phyloP scores from a whole-genome alignment of 2,329 filamentous ascomycete species.

The Purpureocillium takamizusanense region DNA sequence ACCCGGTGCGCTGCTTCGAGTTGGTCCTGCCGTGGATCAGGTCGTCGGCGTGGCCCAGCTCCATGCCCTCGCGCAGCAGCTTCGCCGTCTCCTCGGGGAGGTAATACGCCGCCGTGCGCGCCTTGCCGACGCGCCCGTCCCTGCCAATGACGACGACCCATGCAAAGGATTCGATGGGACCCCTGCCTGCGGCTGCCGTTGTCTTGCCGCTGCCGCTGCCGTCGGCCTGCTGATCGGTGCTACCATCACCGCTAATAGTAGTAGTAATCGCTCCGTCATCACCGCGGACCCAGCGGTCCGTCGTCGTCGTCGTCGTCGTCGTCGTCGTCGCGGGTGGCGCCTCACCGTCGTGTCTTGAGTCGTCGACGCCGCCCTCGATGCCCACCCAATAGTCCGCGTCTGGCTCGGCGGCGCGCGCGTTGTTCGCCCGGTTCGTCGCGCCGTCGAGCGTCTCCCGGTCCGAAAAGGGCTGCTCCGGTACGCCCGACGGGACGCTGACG shows the following conservation, averaged over 20 bases:
- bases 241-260: too few relatives aligned
- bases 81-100: conserved; percentile 25
- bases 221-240: too few relatives aligned
- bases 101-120: conserved; percentile 27
- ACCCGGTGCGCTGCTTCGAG: conserved; percentile 28
- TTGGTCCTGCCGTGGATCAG: conserved; percentile 24
- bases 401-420: conserved; percentile 18
- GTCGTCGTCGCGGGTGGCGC: background rate
- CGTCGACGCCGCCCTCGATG: conserved; percentile 30
- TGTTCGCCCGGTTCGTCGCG: conserved; percentile 25
- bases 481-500: conserved; percentile 25
- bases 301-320: background rate
- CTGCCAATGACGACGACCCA: conserved; percentile 25
- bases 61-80: conserved; percentile 25
- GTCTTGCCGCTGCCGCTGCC: too few relatives aligned
- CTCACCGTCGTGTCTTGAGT: background rate
- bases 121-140: conserved; percentile 21
- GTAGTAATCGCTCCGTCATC: too few relatives aligned
- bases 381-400: conserved; percentile 30
- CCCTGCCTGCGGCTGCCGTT: conserved; percentile 11
- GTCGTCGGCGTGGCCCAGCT: conserved; percentile 31
- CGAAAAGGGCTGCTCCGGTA: conserved; percentile 29
- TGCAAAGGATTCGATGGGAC: conserved; percentile 26
- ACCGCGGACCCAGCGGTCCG: too few relatives aligned
- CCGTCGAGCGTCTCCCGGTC: conserved; percentile 28